Percentiles rank a stretch among this genome's conserved stretches.
These are phyloP conservation scores for Talaromyces pinophilus DNA, from an alignment of 2,329 filamentous ascomycete species.

Conservation along the genomic window DNA sequence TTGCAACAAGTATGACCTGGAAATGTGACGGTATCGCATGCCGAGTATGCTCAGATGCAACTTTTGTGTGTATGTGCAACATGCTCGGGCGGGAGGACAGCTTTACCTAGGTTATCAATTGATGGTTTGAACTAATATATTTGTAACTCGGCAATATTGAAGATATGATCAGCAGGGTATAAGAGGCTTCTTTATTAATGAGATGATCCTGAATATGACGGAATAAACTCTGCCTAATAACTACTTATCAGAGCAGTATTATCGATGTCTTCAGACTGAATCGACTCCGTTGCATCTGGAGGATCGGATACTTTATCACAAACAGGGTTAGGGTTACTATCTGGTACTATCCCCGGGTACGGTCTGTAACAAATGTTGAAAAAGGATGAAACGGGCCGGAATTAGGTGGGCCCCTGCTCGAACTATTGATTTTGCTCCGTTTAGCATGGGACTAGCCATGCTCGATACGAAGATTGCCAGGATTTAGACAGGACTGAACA, in stretches of 20 bases:
- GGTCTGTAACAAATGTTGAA: neutral
- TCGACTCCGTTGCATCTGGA: neutral
- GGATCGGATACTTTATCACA: neutral
- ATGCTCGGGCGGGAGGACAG: neutral
- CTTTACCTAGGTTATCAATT: neutral
- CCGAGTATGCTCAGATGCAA: slow-evolving; percentile 10
- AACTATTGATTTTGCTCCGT: slow-evolving; percentile 16
- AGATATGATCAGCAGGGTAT: neutral
- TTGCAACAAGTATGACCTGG: slow-evolving; percentile 1
- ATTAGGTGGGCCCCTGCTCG: slow-evolving; percentile 3
- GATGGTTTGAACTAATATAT: neutral
- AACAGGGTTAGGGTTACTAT: neutral
- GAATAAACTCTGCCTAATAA: neutral
- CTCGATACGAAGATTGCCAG: neutral
- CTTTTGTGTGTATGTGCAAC: slow-evolving; percentile 10
- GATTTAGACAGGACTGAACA: neutral
- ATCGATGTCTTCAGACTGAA: neutral
- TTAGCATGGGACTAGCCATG: neutral
- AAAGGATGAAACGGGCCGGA: neutral
- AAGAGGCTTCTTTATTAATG: neutral
- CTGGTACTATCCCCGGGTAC: neutral
- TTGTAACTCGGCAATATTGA: neutral
- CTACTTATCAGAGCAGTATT: neutral
- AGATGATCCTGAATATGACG: neutral
- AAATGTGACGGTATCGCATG: slow-evolving; percentile 10